Evolutionary conservation across 345 rosid species (phyloP), one percentile per base, ranked within the genome.

Genomic region (Lepidium aucheri): DNA sequence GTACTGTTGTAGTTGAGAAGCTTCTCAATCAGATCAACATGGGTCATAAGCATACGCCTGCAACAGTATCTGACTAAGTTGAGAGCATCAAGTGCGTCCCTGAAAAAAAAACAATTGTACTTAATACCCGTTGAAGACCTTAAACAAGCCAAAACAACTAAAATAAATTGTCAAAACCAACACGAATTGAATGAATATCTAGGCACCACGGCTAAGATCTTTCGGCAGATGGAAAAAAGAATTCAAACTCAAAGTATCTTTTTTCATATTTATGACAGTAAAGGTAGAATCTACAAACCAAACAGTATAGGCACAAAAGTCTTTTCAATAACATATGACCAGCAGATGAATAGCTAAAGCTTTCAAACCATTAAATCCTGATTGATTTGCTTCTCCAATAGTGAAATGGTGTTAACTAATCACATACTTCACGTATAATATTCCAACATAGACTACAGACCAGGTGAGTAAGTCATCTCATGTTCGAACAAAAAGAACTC

Each of bases 31-130:
- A 94, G 93, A 80, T 94, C 99, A 22, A 94, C 99, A 62, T 94
- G 99, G 65, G 99, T 94, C 96, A 94, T 94, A 8, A 90, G 96
- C 99, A 94, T 94, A 71, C 99, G 67, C 73, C 99, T 84, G 59
- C 97, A 94, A 67, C 99, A 94, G 80, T 94, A 94, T 6, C 95
- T 86, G 38, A 90, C 96, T 74, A 94, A 76, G 8, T 86, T 86
- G 62, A 94, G 73, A 3, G 95, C 92, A 87, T 94, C 99, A 65
- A 90, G 95, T 22, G 99, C 99, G 56, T 94, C 99, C 65, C 97
- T 94, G 86, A 74, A 82, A 20, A 5, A 63, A 14, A 1, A 8
- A 46, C n/a, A 22, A 36, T 28, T 42, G 69, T 44, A 61, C 41
- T 4, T 8, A 32, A 33, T 33, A 34, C 43, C 55, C 12, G 35